Evolutionary conservation across 495 filamentous ascomycete genomes (phyloP).

Genomic region (Poronia punctata): DNA sequence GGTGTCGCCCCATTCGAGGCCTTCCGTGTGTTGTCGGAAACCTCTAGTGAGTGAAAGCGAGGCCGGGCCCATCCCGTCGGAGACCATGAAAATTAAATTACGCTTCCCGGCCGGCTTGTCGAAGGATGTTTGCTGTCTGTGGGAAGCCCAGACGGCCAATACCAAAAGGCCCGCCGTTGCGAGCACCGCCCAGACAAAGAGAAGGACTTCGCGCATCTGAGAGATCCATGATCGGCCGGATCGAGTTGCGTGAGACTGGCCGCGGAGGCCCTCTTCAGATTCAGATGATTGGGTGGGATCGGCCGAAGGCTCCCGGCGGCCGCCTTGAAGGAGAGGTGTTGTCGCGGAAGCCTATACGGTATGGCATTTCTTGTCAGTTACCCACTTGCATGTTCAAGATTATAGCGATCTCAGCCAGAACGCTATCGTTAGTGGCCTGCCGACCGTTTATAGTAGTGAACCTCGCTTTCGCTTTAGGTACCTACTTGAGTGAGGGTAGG

Average conservation of each 20-base stretch:
- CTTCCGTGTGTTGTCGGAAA: constrained; percentile 64
- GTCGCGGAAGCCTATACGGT: constrained; percentile 15
- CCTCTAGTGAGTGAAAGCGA: constrained; percentile 77
- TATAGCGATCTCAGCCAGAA: not conserved
- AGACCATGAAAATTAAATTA: constrained; percentile 98
- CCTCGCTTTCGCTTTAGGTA: too few species aligned
- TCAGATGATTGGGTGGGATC: constrained; percentile 6
- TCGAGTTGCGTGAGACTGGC: constrained; percentile 14
- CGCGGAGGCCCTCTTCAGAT: constrained; percentile 18
- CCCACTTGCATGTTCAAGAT: not conserved
- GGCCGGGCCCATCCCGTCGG: constrained; percentile 94
- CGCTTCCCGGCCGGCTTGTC: constrained; percentile 59
- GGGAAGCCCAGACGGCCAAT: constrained; percentile 66
- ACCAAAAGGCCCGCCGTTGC: constrained; percentile 74
- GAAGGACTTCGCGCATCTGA: constrained; percentile 49
- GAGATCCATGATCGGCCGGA: constrained; percentile 17
- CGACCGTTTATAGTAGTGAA: too few species aligned
- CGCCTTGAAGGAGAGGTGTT: constrained; percentile 21
- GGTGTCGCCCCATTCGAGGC: constrained; percentile 60
- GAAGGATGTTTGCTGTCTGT: constrained; percentile 41
- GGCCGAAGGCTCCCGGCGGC: constrained; percentile 11
- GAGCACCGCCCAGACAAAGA: constrained; percentile 84
- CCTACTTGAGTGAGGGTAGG: too few species aligned
- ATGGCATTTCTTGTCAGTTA: not conserved
- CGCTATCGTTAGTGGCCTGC: too few species aligned